A percentile compares a stretch with the other conserved stretches of the same genome.
phyloP scores from a whole-genome alignment of 2,329 filamentous ascomycete genomes.

The Mollisiaceae sp. region DNA sequence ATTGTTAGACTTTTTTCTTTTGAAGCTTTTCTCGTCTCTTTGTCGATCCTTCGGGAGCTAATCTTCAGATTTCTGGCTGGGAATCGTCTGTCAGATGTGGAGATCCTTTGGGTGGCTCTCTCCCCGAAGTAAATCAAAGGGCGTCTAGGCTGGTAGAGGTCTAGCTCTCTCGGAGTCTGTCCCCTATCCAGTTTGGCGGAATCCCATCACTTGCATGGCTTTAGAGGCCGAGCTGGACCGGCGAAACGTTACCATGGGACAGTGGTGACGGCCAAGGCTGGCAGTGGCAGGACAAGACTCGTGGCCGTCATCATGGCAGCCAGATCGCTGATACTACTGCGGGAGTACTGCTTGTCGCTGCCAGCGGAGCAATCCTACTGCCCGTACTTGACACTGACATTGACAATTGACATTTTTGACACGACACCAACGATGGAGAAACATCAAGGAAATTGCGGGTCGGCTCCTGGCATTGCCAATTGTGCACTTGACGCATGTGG shows the following conservation, averaged over 20 bases:
- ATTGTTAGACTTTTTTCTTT: neutral
- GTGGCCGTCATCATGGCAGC: slow-evolving; percentile 10
- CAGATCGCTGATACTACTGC: slow-evolving; percentile 1
- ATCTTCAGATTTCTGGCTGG: slow-evolving; percentile 15
- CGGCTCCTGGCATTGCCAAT: slow-evolving; percentile 7
- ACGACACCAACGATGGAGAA: neutral
- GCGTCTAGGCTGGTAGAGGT: neutral
- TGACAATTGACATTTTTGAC: too few species aligned
- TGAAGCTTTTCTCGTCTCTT: slow-evolving; percentile 9
- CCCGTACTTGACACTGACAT: neutral
- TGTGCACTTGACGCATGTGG: neutral
- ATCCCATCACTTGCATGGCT: slow-evolving; percentile 27
- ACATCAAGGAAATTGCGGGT: slow-evolving; percentile 11
- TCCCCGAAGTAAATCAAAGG: slow-evolving; percentile 2
- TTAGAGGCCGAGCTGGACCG: neutral
- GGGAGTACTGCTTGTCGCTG: neutral
- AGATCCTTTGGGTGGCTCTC: too few species aligned
- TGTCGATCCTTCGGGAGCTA: slow-evolving; percentile 29
- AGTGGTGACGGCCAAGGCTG: slow-evolving; percentile 1
- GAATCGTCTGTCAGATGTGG: slow-evolving; percentile 18
- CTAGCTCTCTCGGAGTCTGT: slow-evolving; percentile 27
- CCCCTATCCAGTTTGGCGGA: slow-evolving; percentile 35
- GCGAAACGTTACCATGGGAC: slow-evolving; percentile 25
- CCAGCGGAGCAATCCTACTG: neutral
- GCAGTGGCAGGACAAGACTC: slow-evolving; percentile 1